phyloP scores from a whole-genome alignment of 768 basidiomycete species.

The Amanita subjunquillea region DNA sequence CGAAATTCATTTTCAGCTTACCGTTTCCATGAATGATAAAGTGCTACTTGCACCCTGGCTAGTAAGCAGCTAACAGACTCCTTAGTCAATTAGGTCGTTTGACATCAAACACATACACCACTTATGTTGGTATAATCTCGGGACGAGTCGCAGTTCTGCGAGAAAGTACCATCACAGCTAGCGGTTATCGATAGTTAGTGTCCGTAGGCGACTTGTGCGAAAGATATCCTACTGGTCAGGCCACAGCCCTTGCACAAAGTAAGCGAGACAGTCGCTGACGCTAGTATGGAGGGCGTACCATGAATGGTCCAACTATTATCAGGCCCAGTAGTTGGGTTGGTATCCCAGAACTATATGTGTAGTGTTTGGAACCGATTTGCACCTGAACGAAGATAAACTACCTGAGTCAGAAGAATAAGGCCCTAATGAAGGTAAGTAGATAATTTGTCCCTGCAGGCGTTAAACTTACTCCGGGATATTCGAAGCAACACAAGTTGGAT shows the following conservation, averaged over 20 bases:
- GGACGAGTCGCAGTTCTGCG: constrained; percentile 15
- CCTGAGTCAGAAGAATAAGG: constrained; percentile 3
- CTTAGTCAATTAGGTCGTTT: background rate
- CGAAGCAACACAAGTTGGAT: constrained; percentile 7
- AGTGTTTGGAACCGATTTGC: background rate
- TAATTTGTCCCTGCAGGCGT: background rate
- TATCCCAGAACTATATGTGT: constrained; percentile 3
- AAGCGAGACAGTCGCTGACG: background rate
- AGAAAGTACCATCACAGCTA: constrained; percentile 10
- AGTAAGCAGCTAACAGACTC: background rate
- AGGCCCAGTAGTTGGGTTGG: constrained; percentile 3
- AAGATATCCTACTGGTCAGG: constrained; percentile 3
- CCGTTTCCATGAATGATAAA: constrained; percentile 2
- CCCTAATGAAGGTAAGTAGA: background rate
- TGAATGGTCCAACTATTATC: constrained; percentile 4
- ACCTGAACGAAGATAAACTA: background rate
- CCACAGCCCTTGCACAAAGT: background rate
- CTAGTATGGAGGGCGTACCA: background rate
- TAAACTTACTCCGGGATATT: constrained; percentile 3
- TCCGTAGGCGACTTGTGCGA: background rate
- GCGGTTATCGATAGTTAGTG: background rate
- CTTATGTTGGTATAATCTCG: constrained; percentile 14
- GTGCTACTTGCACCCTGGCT: constrained; percentile 2
- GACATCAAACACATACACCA: constrained; percentile 6
- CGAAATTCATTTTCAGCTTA: background rate